These are phyloP conservation scores for Aspergillus biplanus DNA, from an alignment of 495 filamentous ascomycete species.

Conservation along the genomic window DNA sequence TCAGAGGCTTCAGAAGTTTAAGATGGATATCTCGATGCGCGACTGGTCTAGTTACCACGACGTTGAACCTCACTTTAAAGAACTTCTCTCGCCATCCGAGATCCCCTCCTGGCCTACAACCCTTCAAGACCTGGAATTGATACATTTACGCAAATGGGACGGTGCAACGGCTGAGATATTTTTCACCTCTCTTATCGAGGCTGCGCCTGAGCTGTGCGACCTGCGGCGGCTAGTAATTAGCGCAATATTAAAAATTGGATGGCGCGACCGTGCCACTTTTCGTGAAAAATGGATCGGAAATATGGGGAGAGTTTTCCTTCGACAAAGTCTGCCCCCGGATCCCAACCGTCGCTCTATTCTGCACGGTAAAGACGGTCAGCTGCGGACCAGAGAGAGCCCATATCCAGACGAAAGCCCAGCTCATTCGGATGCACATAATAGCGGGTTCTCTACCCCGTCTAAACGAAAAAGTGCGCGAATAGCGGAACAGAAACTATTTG, in stretches of 20 bases:
- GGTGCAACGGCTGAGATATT: constrained; percentile 67
- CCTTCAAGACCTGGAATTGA: constrained; percentile 70
- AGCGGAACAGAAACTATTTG: constrained; percentile 34
- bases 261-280: constrained; percentile 76
- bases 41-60: constrained; percentile 63
- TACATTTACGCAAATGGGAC: constrained; percentile 73
- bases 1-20: constrained; percentile 66
- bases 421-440: constrained; percentile 19
- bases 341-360: constrained; percentile 33
- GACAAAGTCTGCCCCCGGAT: constrained; percentile 55
- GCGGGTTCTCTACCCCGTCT: constrained; percentile 30
- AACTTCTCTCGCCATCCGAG: constrained; percentile 60
- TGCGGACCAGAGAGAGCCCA: background rate
- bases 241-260: constrained; percentile 72
- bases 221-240: constrained; percentile 71
- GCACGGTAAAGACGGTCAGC: background rate
- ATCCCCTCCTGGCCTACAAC: constrained; percentile 75
- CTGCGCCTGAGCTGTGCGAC: constrained; percentile 61
- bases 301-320: constrained; percentile 66
- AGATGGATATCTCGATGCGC: constrained; percentile 73
- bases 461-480: constrained; percentile 49
- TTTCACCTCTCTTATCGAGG: constrained; percentile 73
- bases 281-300: constrained; percentile 71
- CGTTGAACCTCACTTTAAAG: constrained; percentile 69
- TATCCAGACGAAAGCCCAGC: constrained; percentile 1